Percentiles rank a stretch among this genome's conserved stretches.
Conservation (phyloP, 2,329 filamentous ascomycete species). For the Arthroderma sp. region DNA sequence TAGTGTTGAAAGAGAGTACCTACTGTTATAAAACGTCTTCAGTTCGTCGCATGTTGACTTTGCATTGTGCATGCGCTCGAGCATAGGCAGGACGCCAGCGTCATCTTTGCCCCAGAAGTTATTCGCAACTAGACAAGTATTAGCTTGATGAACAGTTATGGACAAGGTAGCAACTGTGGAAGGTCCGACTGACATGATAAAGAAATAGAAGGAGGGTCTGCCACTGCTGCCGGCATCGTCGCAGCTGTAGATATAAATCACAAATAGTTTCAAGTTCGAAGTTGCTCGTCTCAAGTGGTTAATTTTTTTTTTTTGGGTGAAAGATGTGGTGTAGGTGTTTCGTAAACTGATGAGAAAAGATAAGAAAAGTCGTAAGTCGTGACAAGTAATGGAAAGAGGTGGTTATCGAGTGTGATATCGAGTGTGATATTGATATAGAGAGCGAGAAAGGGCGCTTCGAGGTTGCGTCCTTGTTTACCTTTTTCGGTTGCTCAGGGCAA, state of each 20-base stretch:
- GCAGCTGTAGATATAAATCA: neutral
- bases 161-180: neutral
- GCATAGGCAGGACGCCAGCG: slow-evolving; percentile 78
- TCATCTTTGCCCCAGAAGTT: slow-evolving; percentile 99
- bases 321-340: neutral
- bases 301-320: neutral
- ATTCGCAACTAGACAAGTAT: slow-evolving; percentile 62
- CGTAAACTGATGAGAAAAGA: neutral
- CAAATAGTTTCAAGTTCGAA: neutral
- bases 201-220: slow-evolving; percentile 53
- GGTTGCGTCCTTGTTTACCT: neutral
- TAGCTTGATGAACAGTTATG: neutral
- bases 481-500: neutral
- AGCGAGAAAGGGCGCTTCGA: neutral
- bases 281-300: neutral
- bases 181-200: slow-evolving; percentile 48
- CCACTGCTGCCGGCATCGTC: slow-evolving; percentile 48
- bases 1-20: slow-evolving; percentile 17
- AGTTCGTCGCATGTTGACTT: slow-evolving; percentile 93
- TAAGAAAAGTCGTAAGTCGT: neutral
- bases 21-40: slow-evolving; percentile 77
- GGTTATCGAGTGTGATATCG: neutral
- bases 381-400: neutral
- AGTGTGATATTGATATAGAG: neutral
- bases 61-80: slow-evolving; percentile 87